These are phyloP conservation scores for Naematelia encephala DNA, from an alignment of 768 basidiomycete species.

Conservation along the genomic window DNA sequence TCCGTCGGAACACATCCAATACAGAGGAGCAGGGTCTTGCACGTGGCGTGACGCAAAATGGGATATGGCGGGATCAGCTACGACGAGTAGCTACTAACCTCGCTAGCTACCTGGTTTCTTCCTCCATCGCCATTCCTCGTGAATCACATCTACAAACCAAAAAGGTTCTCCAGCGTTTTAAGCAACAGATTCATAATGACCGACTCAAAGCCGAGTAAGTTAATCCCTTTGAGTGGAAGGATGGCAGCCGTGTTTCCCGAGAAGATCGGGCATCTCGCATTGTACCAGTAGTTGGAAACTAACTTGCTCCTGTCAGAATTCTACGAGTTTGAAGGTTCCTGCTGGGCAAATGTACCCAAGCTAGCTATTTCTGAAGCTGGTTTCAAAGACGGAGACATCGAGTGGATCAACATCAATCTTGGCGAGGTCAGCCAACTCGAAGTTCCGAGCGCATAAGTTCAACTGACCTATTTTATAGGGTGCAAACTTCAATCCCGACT, in stretches of 20 bases:
- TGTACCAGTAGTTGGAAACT: not conserved
- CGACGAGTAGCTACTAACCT: not conserved
- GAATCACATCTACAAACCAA: too few relatives aligned
- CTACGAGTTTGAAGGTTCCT: conserved; percentile 40
- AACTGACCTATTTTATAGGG: conserved; percentile 19
- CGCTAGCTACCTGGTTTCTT: not conserved
- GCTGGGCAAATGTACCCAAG: conserved; percentile 45
- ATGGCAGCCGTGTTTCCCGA: not conserved
- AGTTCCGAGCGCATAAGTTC: not conserved
- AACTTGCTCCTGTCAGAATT: conserved; percentile 25
- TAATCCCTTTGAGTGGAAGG: not conserved
- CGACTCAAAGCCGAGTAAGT: not conserved
- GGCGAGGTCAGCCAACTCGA: conserved; percentile 33
- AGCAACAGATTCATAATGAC: too few relatives aligned
- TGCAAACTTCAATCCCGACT: conserved; percentile 43
- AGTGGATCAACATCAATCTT: conserved; percentile 36
- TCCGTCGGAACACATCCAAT: too few relatives aligned
- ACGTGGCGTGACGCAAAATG: not conserved
- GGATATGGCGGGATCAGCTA: too few relatives aligned
- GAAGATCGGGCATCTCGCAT: not conserved
- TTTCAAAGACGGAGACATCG: conserved; percentile 28
- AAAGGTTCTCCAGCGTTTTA: not conserved
- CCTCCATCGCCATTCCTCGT: too few relatives aligned
- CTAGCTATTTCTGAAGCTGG: conserved; percentile 34
- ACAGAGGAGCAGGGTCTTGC: too few relatives aligned